These are phyloP conservation scores for Volvox africanus DNA, from an alignment of 139 green algal genomes.

Conservation along the genomic window DNA sequence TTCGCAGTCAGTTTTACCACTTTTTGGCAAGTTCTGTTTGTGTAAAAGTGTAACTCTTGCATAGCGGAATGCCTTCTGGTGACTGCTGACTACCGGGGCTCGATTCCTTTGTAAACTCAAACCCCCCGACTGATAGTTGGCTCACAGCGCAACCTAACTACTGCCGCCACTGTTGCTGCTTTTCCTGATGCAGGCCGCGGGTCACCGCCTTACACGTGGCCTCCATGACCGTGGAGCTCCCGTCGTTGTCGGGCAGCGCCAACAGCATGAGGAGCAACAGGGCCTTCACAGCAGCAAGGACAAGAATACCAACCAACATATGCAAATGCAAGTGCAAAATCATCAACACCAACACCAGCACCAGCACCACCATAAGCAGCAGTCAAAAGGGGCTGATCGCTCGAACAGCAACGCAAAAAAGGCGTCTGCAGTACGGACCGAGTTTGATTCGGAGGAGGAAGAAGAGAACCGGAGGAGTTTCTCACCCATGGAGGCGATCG, in stretches of 20 bases:
- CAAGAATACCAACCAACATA: too few relatives aligned
- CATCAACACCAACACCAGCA: not conserved
- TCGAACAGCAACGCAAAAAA: not conserved
- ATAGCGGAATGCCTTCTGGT: too few relatives aligned
- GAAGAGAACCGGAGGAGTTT: not conserved
- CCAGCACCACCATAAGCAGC: not conserved
- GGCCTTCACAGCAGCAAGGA: too few relatives aligned
- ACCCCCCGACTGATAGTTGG: too few relatives aligned
- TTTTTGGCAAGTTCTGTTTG: too few relatives aligned
- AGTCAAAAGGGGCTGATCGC: not conserved
- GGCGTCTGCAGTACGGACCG: not conserved
- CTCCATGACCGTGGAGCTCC: slow-evolving; percentile 44
- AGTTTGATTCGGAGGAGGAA: not conserved
- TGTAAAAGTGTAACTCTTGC: too few relatives aligned
- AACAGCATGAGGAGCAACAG: not conserved
- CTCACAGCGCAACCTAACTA: too few relatives aligned
- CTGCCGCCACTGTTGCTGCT: not conserved
- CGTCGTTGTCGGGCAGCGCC: not conserved
- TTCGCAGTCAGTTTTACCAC: too few relatives aligned
- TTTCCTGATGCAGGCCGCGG: slow-evolving; percentile 1
- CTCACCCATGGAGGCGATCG: not conserved
- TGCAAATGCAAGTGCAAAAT: not conserved
- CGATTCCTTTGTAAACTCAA: too few relatives aligned
- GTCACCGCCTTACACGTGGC: slow-evolving; percentile 28
- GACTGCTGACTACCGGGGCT: too few relatives aligned